phyloP scores from a whole-genome alignment of 139 green algal species.

The Gonium pectorale region DNA sequence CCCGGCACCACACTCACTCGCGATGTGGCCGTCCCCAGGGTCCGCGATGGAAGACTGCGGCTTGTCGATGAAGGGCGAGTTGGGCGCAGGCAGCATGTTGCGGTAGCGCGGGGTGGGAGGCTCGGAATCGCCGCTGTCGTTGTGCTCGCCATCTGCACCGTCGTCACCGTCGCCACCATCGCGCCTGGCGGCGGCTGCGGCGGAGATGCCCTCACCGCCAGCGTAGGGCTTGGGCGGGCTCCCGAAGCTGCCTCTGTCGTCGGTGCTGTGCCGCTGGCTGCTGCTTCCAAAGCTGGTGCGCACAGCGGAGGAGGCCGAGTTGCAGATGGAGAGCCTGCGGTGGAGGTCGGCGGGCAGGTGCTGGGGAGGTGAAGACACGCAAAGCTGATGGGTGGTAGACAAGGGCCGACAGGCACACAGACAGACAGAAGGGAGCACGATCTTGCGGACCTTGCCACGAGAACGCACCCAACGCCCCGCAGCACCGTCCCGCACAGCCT shows the following conservation, averaged over 20 bases:
- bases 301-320: neutral
- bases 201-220: no score
- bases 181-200: no score
- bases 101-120: constrained; percentile 3
- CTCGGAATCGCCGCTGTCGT: constrained; percentile 20
- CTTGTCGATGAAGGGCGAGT: constrained; percentile 40
- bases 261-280: neutral
- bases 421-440: neutral
- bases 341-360: no score
- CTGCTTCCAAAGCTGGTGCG: neutral
- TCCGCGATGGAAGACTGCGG: constrained; percentile 11
- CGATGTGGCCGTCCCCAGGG: constrained; percentile 24
- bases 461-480: neutral
- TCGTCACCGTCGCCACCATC: neutral
- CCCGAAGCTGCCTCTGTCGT: no score
- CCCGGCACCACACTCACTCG: neutral
- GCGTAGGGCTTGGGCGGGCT: no score
- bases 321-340: neutral
- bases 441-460: neutral
- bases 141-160: neutral
- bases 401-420: no score
- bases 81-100: neutral
- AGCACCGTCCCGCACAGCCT: neutral
- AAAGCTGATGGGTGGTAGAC: no score
- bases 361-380: no score